These are phyloP conservation scores for Leccinum obscurum DNA, from an alignment of 768 basidiomycete species.

Conservation along the genomic window DNA sequence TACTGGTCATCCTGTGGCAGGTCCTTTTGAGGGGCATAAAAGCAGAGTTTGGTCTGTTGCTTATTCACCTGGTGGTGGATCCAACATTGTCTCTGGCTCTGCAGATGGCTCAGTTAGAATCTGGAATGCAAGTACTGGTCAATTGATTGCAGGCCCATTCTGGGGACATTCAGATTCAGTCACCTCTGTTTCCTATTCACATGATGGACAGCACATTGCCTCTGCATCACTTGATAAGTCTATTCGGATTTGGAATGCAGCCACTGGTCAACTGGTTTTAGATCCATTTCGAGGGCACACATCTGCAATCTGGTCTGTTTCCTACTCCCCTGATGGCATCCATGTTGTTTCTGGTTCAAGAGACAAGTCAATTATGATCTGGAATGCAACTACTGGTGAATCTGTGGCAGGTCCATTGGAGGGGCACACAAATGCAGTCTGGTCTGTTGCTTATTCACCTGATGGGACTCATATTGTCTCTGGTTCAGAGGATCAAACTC, in stretches of 20 bases:
- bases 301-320: background rate
- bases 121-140: background rate
- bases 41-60: background rate
- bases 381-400: background rate
- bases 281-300: no score
- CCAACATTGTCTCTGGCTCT: constrained; percentile 1
- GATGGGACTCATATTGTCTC: no score
- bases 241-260: constrained; percentile 4
- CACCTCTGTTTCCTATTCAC: background rate
- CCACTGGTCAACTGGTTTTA: background rate
- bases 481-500: background rate
- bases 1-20: no score
- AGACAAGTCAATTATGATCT: no score
- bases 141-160: background rate
- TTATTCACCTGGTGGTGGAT: no score
- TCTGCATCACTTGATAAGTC: background rate
- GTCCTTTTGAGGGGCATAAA: no score
- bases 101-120: background rate
- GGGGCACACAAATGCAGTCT: no score
- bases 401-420: no score
- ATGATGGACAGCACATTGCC: background rate
- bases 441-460: no score
- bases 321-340: constrained; percentile 2
- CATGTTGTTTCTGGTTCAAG: background rate
- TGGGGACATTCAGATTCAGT: background rate